Evolutionary conservation across 148 eudicot genomes (phyloP), one percentile per base, ranked within the genome.

Genomic region (Chenopodium quinoa): DNA sequence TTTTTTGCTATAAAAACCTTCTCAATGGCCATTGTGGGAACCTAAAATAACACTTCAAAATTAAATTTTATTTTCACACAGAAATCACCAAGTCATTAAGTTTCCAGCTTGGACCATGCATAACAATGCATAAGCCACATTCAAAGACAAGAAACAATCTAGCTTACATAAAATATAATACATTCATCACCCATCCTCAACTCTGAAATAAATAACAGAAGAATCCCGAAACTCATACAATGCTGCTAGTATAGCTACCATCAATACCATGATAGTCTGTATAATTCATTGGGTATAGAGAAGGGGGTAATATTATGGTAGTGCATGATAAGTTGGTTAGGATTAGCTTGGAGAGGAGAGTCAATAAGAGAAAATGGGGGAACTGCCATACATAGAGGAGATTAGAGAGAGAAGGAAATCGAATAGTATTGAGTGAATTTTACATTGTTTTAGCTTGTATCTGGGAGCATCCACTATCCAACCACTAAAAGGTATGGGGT

Each of bases 11-110:
- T 84, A 44, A 92, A 80, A 86, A 93, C 97, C 87, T 95, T 95
- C 81, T 95, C 99, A 87, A 95, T 91, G 78, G 99, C 99, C 98
- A 95, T 93, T 0, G 99, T 95, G n/a, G 99, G 97, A 75, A 93
- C 86, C 99, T 95, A 85, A 84, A 84, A 79, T 7, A 83, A 77
- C 29, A 44, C 71, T 78, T 56, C 23, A 32, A 79, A 78, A 56
- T 70, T 76, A 44, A 70, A 23, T n/a, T n/a, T 52, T 4, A 7
- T 27, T 1, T 67, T 74, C 56, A 60, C 11, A 54, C 11, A 72
- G 22, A 19, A 16, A 78, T 47, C 25, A 83, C 47, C 62, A 46
- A 34, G 68, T 25, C 82, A 78, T 47, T 22, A 73, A 75, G 23
- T 27, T 7, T 27, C 52, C 8, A 32, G 52, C 58, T 20, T 31